Base-by-base conservation (phyloP, 306 rosid genomes). In the Citrullus mucosospermus region DNA sequence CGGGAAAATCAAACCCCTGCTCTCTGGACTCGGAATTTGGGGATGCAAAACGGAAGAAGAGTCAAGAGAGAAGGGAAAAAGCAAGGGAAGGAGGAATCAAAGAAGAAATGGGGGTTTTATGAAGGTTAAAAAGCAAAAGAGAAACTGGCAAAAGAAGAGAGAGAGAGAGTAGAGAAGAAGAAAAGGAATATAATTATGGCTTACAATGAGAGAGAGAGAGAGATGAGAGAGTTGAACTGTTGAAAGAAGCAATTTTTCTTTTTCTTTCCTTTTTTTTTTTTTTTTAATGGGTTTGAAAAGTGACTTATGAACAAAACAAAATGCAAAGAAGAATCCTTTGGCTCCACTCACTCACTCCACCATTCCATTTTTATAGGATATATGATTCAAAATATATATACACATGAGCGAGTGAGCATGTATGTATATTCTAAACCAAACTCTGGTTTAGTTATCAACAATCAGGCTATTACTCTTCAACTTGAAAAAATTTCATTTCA, bases 91-190 rank as follows among this genome's bases (percentile, higher is more conserved):
- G 51, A 25, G 30, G 20, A 6, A 25, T 15, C 2, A 13, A 53
- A 30, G 79, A 50, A 51, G 30, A 73, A 41, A 66, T 15, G 79
- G 20, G 80, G 53, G 46, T 85, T 78, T 81, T 57, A 67, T 41
- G 63, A 58, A 85, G 84, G 78, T 89, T 89, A 59, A 79, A 48
- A 87, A 85, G 83, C 43, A 51, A 57, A 75, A 39, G 78, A 57
- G 81, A 80, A 30, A 63, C 77, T 8, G 77, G 77, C 60, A 8
- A 65, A 17, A 36, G 57, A 43, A 32, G 34, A 82, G 79, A 78
- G 66, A 62, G 46, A 7, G 8, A 69, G 75, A 71, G 77, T 71
- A 71, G 59, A 10, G 59, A 71, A 71, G 77, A 71, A 71, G 59
- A 71, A 71, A 71, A 48, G 57, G 59, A 71, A 48, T 46, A 71